A percentile compares a stretch with the other conserved stretches of the same genome.
These are phyloP conservation scores for Boletus rufocinnamomeus DNA, from an alignment of 768 basidiomycete genomes.

Conservation along the genomic window DNA sequence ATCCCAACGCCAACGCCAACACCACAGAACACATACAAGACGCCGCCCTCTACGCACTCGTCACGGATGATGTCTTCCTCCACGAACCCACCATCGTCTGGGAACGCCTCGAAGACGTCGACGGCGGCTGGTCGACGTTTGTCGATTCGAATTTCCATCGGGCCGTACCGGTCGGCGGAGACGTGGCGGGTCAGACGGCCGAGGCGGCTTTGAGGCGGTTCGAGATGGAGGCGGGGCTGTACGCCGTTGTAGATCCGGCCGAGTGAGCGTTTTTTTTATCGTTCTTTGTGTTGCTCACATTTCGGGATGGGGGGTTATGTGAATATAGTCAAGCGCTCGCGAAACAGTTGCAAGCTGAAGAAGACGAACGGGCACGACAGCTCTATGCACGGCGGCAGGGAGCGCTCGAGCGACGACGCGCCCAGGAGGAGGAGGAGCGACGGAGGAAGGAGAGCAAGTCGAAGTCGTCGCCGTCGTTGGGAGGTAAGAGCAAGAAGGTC, in stretches of 20 bases:
- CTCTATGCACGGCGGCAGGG: slow-evolving; percentile 37
- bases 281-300: background rate
- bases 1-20: background rate
- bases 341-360: slow-evolving; percentile 76
- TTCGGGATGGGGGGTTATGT: background rate
- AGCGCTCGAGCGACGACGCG: slow-evolving; percentile 27
- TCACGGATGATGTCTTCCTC: slow-evolving; percentile 82
- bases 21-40: slow-evolving; percentile 23
- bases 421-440: slow-evolving; percentile 20
- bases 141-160: slow-evolving; percentile 70
- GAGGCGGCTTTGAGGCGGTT: slow-evolving; percentile 57
- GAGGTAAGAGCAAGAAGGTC: slow-evolving; percentile 39
- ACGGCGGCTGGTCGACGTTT: slow-evolving; percentile 75
- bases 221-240: slow-evolving; percentile 45
- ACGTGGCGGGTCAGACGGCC: slow-evolving; percentile 73
- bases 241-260: slow-evolving; percentile 46
- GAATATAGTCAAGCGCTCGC: slow-evolving; percentile 63
- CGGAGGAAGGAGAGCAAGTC: slow-evolving; percentile 23
- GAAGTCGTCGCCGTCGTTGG: slow-evolving; percentile 25
- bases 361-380: slow-evolving; percentile 56
- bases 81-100: slow-evolving; percentile 81
- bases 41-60: slow-evolving; percentile 72
- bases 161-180: slow-evolving; percentile 73
- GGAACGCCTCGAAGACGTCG: slow-evolving; percentile 89
- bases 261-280: slow-evolving; percentile 52